phyloP scores from a whole-genome alignment of 2,329 filamentous ascomycete genomes.

The Alternaria sp. region DNA sequence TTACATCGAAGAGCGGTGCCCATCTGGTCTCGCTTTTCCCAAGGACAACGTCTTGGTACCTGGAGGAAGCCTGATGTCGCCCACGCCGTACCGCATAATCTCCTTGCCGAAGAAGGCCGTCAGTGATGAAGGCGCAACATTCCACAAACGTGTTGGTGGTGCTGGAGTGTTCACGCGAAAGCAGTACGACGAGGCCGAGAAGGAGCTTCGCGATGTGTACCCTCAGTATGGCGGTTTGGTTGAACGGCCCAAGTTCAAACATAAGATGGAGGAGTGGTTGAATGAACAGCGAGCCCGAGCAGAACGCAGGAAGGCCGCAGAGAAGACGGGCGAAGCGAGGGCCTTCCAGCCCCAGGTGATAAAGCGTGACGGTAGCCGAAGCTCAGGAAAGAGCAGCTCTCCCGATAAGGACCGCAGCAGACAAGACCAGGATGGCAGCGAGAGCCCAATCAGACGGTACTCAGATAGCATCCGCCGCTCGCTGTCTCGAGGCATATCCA shows the following conservation, averaged over 20 bases:
- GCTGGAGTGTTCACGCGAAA: slow-evolving; percentile 19
- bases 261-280: slow-evolving; percentile 37
- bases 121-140: background rate
- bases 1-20: slow-evolving; percentile 36
- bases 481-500: slow-evolving; percentile 15
- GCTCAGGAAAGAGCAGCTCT: background rate
- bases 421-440: background rate
- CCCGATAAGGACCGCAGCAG: background rate
- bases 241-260: slow-evolving; percentile 39
- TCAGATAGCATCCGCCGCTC: slow-evolving; percentile 25
- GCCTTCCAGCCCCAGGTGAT: slow-evolving; percentile 11
- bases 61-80: slow-evolving; percentile 14
- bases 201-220: slow-evolving; percentile 35
- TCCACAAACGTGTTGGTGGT: background rate
- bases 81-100: slow-evolving; percentile 31
- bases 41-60: slow-evolving; percentile 29
- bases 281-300: slow-evolving; percentile 28
- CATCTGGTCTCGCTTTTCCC: slow-evolving; percentile 41
- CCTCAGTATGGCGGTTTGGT: slow-evolving; percentile 40
- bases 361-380: background rate
- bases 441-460: slow-evolving; percentile 29
- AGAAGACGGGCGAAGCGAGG: slow-evolving; percentile 10
- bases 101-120: slow-evolving; percentile 15
- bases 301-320: slow-evolving; percentile 17
- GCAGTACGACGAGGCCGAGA: slow-evolving; percentile 35